phyloP scores from a whole-genome alignment of 2,329 filamentous ascomycete genomes.

The Apiospora arundinis region DNA sequence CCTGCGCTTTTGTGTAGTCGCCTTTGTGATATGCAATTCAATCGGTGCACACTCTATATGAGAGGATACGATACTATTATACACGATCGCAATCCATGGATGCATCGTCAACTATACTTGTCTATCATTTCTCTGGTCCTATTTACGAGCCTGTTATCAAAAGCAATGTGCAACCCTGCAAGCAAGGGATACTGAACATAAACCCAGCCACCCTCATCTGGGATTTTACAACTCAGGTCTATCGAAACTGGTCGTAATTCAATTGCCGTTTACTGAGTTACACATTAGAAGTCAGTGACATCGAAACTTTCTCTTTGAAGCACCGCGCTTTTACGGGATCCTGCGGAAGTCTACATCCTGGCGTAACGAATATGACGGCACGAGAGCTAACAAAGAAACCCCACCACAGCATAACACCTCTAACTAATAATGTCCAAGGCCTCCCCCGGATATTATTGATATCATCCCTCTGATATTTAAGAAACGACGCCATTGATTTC shows the following conservation, averaged over 20 bases:
- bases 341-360: not conserved
- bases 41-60: too few relatives aligned
- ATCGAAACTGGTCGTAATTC: not conserved
- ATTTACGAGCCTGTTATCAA: too few relatives aligned
- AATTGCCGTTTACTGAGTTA: not conserved
- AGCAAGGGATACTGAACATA: not conserved
- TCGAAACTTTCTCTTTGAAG: not conserved
- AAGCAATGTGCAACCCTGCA: not conserved
- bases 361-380: not conserved
- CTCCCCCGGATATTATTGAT: not conserved
- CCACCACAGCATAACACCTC: not conserved
- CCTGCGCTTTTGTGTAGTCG: too few relatives aligned
- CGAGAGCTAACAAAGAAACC: slow-evolving; percentile 5
- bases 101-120: too few relatives aligned
- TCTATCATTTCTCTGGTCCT: too few relatives aligned
- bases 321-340: not conserved
- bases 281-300: not conserved
- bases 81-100: too few relatives aligned
- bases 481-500: too few relatives aligned
- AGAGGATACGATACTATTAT: too few relatives aligned
- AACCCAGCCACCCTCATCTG: too few relatives aligned
- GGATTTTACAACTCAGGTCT: not conserved
- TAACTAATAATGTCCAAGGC: not conserved
- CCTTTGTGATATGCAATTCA: too few relatives aligned
- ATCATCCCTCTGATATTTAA: not conserved